These are phyloP conservation scores for Liquidambar formosana DNA, from an alignment of 164 flowering plant species.

Conservation along the genomic window DNA sequence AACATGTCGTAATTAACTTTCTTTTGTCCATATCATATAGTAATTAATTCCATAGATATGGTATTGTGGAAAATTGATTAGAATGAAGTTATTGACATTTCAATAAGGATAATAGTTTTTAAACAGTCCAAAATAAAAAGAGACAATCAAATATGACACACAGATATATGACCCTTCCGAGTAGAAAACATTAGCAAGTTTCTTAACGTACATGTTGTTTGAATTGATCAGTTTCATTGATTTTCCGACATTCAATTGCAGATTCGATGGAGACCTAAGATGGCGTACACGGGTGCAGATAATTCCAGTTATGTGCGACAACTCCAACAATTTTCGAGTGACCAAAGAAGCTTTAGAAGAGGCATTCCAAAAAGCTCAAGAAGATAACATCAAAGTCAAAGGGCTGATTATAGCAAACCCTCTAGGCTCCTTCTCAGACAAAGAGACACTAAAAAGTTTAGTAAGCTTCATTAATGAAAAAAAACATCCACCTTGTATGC, in stretches of 20 bases:
- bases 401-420: slow-evolving; percentile 50
- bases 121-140: no score
- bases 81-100: no score
- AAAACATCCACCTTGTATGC: slow-evolving; percentile 40
- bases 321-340: slow-evolving; percentile 40
- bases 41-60: no score
- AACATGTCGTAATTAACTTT: no score
- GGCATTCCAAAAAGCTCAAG: slow-evolving; percentile 36
- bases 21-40: no score
- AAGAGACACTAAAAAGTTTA: slow-evolving; percentile 28
- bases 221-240: no score
- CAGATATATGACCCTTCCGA: no score
- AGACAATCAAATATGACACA: no score
- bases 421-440: slow-evolving; percentile 32
- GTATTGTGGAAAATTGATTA: no score
- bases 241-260: slow-evolving; percentile 29
- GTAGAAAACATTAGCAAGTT: no score
- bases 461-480: slow-evolving; percentile 34
- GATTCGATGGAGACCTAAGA: slow-evolving; percentile 41
- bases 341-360: slow-evolving; percentile 36
- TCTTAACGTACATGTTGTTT: no score
- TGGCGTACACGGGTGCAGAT: slow-evolving; percentile 47
- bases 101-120: no score
- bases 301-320: slow-evolving; percentile 35
- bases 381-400: slow-evolving; percentile 32